Evolutionary conservation across 768 basidiomycete genomes (phyloP), one percentile per base, ranked within the genome.

Genomic region (Serendipita sp.): DNA sequence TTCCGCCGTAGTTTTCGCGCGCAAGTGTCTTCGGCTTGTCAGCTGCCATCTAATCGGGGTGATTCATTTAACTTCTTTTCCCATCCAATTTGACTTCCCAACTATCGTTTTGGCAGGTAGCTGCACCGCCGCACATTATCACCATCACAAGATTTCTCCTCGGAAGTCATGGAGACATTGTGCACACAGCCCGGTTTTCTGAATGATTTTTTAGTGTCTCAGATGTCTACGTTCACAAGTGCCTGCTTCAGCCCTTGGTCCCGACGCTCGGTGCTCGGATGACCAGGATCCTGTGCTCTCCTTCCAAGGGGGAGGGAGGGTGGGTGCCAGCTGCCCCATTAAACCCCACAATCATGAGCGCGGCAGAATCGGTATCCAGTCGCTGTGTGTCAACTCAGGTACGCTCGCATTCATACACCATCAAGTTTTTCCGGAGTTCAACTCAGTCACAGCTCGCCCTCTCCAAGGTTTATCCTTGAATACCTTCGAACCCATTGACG

Each of bases 111-210:
- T 22, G 20, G 45, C 20, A 30, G 45, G n/a, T n/a, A 1, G 45
- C 45, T 28, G 28, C 28, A 22, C 45, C 28, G 20, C 28, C 45
- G 20, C 45, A 50, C 2, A 20, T 50, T 50, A 9, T 50, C 28
- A 17, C 28, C 45, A 50, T 22, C 28, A 20, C 20, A 50, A 50
- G 28, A 50, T 24, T 30, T 11, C 31, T 28, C 53, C 53, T 33
- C 53, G 53, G 53, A 24, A 58, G 53, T 58, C 53, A 58, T 58
- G 53, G 53, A 58, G 53, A 58, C 53, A 31, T 13, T 24, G 14
- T 4, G 11, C 17, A 31, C 53, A 20, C 9, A 50, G 11, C 28
- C 20, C 45, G 20, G 17, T n/a, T 20, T 50, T 50, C n/a, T 17
- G 5, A 9, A 9, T 11, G 11, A 9, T 50, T 22, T 22, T 20